Conservation (phyloP, 2,329 filamentous ascomycete genomes). For the Cladorrhinum sp. region DNA sequence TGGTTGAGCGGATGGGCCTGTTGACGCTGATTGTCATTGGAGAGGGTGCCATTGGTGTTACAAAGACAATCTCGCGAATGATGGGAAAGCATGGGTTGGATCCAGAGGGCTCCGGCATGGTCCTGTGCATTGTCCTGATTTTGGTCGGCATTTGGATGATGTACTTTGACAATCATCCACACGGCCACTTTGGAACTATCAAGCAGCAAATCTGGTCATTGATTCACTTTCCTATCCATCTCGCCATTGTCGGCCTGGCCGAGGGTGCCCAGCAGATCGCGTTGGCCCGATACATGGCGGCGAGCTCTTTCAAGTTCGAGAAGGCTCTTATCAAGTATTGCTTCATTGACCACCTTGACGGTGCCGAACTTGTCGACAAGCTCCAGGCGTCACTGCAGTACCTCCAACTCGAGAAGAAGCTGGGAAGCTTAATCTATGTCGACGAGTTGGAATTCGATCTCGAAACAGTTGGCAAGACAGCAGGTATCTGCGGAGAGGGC, state of each 20-base stretch:
- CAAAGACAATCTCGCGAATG: constrained; percentile 21
- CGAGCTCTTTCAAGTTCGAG: constrained; percentile 8
- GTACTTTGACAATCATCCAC: constrained; percentile 23
- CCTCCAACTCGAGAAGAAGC: constrained; percentile 20
- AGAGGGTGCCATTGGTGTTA: constrained; percentile 21
- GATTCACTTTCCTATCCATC: constrained; percentile 22
- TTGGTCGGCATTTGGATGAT: constrained; percentile 22
- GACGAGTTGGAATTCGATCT: constrained; percentile 11
- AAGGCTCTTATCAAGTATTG: constrained; percentile 12
- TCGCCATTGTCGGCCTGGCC: constrained; percentile 21
- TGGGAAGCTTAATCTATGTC: constrained; percentile 11
- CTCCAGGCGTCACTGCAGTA: constrained; percentile 6
- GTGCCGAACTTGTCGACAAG: constrained; percentile 5
- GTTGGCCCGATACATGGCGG: constrained; percentile 16
- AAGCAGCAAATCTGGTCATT: constrained; percentile 21
- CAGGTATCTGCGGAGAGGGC: constrained; percentile 12
- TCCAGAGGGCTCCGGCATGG: constrained; percentile 15
- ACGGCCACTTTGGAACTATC: constrained; percentile 23
- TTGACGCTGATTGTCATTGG: constrained; percentile 23
- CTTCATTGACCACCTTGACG: constrained; percentile 20
- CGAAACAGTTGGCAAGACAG: constrained; percentile 6
- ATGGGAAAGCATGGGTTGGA: constrained; percentile 22
- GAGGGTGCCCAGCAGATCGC: constrained; percentile 23
- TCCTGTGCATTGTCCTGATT: constrained; percentile 20
- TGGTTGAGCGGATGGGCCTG: constrained; percentile 23